Conservation (phyloP, 1,284 basidiomycete genomes). For the Stygiomarasmius scandens region DNA sequence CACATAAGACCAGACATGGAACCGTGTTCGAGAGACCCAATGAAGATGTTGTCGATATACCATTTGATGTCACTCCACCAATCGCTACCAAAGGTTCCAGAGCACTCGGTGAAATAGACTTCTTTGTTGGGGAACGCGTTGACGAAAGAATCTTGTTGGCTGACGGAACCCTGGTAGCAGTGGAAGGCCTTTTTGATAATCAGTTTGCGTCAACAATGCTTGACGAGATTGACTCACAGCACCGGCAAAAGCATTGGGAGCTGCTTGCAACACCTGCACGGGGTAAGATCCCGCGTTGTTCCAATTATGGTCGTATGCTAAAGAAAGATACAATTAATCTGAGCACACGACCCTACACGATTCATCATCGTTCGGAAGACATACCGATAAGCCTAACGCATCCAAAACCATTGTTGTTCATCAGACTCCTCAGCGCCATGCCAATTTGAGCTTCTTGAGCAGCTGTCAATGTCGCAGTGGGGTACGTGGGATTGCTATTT, state of each 20-base stretch:
- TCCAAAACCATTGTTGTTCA: slow-evolving; percentile 52
- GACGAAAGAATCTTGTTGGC: slow-evolving; percentile 46
- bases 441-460: slow-evolving; percentile 49
- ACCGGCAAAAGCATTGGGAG: slow-evolving; percentile 46
- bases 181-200: slow-evolving; percentile 43
- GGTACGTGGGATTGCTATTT: slow-evolving; percentile 56
- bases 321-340: not conserved
- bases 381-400: slow-evolving; percentile 51
- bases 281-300: slow-evolving; percentile 50
- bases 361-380: slow-evolving; percentile 21
- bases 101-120: slow-evolving; percentile 39
- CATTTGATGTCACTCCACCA: slow-evolving; percentile 84
- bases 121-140: slow-evolving; percentile 48
- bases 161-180: slow-evolving; percentile 51
- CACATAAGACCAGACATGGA: slow-evolving; percentile 66
- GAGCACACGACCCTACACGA: not conserved
- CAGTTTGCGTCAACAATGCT: no score
- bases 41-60: slow-evolving; percentile 72
- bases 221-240: slow-evolving; percentile 23
- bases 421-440: slow-evolving; percentile 42
- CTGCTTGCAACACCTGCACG: slow-evolving; percentile 46
- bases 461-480: slow-evolving; percentile 46
- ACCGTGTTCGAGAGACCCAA: slow-evolving; percentile 48
- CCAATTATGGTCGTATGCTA: slow-evolving; percentile 53
- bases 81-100: slow-evolving; percentile 58